phyloP scores from a whole-genome alignment of 208 protist genomes.

The Trichomonas gallinae region DNA sequence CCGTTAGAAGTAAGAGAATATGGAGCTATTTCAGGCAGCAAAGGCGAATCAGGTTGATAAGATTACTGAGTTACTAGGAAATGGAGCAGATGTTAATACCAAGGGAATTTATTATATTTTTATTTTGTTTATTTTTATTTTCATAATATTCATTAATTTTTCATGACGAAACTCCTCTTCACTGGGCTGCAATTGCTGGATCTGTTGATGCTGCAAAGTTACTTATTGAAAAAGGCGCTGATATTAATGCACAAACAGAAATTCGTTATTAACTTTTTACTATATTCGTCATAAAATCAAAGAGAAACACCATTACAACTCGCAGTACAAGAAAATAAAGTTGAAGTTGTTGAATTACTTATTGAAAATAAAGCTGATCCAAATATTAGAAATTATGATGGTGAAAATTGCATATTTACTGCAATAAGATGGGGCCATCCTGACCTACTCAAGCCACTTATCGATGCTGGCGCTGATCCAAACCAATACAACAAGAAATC shows the following conservation, averaged over 20 bases:
- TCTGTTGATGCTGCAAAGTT: not conserved
- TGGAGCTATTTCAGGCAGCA: not conserved
- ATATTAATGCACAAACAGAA: not conserved
- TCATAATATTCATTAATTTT: not conserved
- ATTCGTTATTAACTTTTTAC: not conserved
- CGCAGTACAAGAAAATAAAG: not conserved
- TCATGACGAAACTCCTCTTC: not conserved
- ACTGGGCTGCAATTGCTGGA: not conserved
- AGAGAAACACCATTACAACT: slow-evolving; percentile 3
- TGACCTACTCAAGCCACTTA: not conserved
- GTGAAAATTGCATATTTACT: not conserved
- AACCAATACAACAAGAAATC: not conserved
- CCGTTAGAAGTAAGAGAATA: not conserved
- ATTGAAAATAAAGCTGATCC: slow-evolving; percentile 1
- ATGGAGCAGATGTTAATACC: not conserved
- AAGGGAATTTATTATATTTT: not conserved
- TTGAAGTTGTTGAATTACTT: not conserved
- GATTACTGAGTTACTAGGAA: not conserved
- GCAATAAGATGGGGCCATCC: not conserved
- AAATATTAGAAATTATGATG: not conserved
- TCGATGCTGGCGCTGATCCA: not conserved
- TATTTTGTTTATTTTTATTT: not conserved
- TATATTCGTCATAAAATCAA: not conserved
- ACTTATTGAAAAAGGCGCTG: not conserved
- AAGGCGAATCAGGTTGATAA: not conserved